Evolutionary conservation across 176 grass and related monocot species (phyloP), one percentile per base, ranked within the genome.

Genomic region (Oryza nivara): DNA sequence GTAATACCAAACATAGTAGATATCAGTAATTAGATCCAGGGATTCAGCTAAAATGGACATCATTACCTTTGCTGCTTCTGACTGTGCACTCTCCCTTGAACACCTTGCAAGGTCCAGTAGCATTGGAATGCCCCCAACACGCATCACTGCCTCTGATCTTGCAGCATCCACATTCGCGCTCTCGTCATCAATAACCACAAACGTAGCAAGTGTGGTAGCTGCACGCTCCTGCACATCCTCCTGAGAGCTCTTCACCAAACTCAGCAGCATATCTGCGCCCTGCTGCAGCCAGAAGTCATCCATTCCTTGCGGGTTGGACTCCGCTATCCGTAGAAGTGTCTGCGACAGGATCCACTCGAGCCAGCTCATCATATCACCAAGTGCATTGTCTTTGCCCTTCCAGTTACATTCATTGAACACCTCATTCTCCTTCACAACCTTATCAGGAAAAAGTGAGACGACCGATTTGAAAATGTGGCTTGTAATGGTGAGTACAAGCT

Each of bases 161-260:
- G 92, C 93, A 58, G 91, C 91, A 76, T 99, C 97, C 82, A 99
- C 97, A 89, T 87, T 92, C 1, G 90, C 88, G 43, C 89, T 96
- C 84, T 99, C 97, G 74, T 96, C 93, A 77, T 99, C 93, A 65
- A 96, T 91, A 80, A 99, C 97, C 60, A 99, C 97, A 87, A 99
- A 99, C 17, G 92, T 99, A 26, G 97, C 97, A 83, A 99, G 79
- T 1, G 91, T 90, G 12, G 92, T 96, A 54, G 97, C 97, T 25
- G 97, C 91, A n/a, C 90, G 88, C 74, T 99, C 97, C 75, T 99
- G 97, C 64, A 96, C 93, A 70, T 96, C 92, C 79, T 96, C 91
- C 85, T 99, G 97, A 19, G 84, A 81, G 68, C 93, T 96, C 76
- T 84, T 96, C 64, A 91, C 72, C 76, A 99, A 78, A 79, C 79